Base-by-base conservation (phyloP, 2,329 filamentous ascomycete species). In the Ceratocystis albifundus region DNA sequence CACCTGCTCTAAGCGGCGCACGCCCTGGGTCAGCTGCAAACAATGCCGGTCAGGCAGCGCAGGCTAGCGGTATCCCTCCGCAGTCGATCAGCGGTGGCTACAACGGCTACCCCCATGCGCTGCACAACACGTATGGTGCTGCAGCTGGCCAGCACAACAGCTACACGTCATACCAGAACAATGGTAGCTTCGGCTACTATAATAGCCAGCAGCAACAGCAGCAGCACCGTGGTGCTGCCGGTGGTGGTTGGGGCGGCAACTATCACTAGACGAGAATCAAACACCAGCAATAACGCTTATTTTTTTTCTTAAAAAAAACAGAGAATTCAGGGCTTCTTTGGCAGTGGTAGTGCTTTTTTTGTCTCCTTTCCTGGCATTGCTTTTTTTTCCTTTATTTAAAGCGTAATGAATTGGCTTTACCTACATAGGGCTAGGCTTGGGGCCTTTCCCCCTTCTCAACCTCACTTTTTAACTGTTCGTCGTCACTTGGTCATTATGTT, bases 11-110 rank as follows among this genome's bases (percentile, higher is more conserved):
- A 15, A 78, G 77, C 32, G 79, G 80, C 57, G 80, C 80, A 28
- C 81, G 83, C 17, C 83, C 83, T 5, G 82, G 82, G 59, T 85
- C 83, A 41, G 82, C 82, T 12, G 77, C 81, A 5, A 84, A 83
- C 74, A 66, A 66, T 50, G 80, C 77, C 65, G 77, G 76, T 1
- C 76, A 81, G 3, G 77, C 80, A 55, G 74, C 71, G 25, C 80
- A 82, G 73, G 74, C 36, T 36, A 36, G 77, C 50, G 81, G 82
- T 32, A 79, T 84, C 10, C 83, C 82, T 2, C 82, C 82, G 32
- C 82, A 83, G 69, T 80, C 82, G 53, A 76, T 74, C 80, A 68
- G 81, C 82, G 74, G 82, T 83, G 75, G 79, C 30, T 66, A 66
- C 41, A 63, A 79, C 64, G 79, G 76, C 57, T 85, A 84, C 70